Conservation (phyloP, 192 early-diverging fungal species). For the Backusella morwellensis region DNA sequence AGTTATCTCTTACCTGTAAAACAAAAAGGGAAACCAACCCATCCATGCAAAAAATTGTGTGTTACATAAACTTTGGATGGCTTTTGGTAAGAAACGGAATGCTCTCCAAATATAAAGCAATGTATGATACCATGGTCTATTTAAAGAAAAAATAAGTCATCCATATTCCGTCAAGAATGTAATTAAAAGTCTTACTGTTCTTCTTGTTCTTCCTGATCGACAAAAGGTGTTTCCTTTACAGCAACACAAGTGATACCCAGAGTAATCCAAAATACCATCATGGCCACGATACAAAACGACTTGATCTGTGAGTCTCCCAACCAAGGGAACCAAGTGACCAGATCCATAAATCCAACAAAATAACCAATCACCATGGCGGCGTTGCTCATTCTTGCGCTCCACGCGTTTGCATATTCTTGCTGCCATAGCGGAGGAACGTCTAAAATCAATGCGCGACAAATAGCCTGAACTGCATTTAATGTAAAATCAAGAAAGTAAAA, state of each 20-base stretch:
- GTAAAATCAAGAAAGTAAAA: conserved; percentile 95
- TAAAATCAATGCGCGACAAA: conserved; percentile 82
- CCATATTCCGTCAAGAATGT: background rate
- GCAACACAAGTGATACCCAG: conserved; percentile 70
- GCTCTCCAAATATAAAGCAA: conserved; percentile 54
- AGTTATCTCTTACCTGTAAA: conserved; percentile 67
- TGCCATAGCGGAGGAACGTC: conserved; percentile 79
- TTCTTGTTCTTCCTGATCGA: conserved; percentile 16
- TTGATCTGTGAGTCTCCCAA: conserved; percentile 80
- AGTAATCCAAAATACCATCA: conserved; percentile 54
- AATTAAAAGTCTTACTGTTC: conserved; percentile 12
- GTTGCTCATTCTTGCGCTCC: conserved; percentile 86
- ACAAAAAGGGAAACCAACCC: conserved; percentile 96
- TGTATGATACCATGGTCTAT: conserved; percentile 49
- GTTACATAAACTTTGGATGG: conserved; percentile 78
- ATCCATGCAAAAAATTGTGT: conserved; percentile 98
- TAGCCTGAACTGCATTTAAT: conserved; percentile 87
- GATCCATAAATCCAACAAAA: conserved; percentile 82
- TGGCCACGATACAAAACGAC: conserved; percentile 76
- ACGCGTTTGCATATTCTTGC: conserved; percentile 82
- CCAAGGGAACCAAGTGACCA: conserved; percentile 62
- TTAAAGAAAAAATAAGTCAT: background rate
- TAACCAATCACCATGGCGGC: conserved; percentile 84
- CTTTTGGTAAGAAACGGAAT: conserved; percentile 62
- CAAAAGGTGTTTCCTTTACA: conserved; percentile 51